Evolutionary conservation across 2,329 filamentous ascomycete species (phyloP), one percentile per base, ranked within the genome.

Genomic region (Nemania diffusa): DNA sequence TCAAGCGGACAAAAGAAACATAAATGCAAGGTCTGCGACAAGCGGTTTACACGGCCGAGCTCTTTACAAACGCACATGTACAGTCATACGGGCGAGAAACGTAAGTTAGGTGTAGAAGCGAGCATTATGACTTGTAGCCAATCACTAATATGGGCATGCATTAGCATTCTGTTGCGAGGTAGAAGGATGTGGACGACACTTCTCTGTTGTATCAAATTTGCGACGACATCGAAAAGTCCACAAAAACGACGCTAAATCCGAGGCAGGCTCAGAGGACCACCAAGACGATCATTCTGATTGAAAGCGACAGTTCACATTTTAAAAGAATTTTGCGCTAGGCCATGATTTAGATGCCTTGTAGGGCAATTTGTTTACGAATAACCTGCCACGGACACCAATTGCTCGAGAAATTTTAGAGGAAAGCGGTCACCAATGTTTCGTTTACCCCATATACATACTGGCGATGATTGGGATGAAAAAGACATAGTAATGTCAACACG

Each of bases 11-110:
- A 97, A 79, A 98, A 98, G 89, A 98, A 98, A 86, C 96, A 98
- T 84, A 97, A 97, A 85, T 98, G 95, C 88, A 97, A 97, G 83
- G 92, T 98, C 67, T 98, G 95, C 84, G 95, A 97, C 81, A 97
- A 98, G 87, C 90, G 95, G 50, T 98, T 98, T 80, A 97, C 95
- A 1, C 88, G 95, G 62, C 95, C 95, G 1, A 97, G 94, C 78
- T 97, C 95, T 15, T 81, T 98, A 44, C 95, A 97, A 79, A 98
- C 95, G 34, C 95, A 98, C 79, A 97, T 97, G 92, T 97, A 97
- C 82, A 97, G 94, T 81, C 95, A 98, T 78, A 98, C 95, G 63
- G 95, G 95, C 78, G 95, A 98, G 81, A 98, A 98, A 84, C 95
- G 94, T 97, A 88, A 86, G 94, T 90, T 24, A 74, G 73, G 24